Conservation (phyloP, 129 eudicot species). For the Centrapalus pauciflorus region DNA sequence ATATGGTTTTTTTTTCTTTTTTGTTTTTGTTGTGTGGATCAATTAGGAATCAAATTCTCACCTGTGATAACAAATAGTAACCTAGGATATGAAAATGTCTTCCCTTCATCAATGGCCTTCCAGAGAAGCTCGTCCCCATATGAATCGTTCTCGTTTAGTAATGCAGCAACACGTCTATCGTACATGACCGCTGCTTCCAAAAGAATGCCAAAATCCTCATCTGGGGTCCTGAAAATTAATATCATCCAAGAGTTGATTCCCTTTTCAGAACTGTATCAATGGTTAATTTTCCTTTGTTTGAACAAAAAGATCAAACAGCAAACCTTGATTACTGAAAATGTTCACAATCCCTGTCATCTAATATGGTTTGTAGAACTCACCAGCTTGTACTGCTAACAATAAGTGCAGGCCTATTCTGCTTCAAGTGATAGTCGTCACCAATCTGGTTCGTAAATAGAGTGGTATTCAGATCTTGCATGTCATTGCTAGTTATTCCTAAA, state of each 20-base stretch:
- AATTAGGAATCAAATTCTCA: slow-evolving; percentile 19
- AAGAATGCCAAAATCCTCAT: slow-evolving; percentile 92
- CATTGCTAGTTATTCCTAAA: slow-evolving; percentile 31
- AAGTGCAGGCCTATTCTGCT: slow-evolving; percentile 78
- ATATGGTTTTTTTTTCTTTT: neutral
- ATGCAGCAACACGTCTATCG: slow-evolving; percentile 90
- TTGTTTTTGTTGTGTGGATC: neutral
- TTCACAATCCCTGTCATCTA: neutral
- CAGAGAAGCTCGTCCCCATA: slow-evolving; percentile 52
- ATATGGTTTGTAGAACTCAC: slow-evolving; percentile 42
- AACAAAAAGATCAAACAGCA: neutral
- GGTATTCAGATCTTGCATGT: slow-evolving; percentile 33
- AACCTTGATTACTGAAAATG: neutral
- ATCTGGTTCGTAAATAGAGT: slow-evolving; percentile 62
- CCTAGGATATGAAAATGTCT: slow-evolving; percentile 62
- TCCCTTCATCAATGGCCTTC: slow-evolving; percentile 59
- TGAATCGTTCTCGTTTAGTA: slow-evolving; percentile 71
- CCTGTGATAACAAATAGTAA: slow-evolving; percentile 87
- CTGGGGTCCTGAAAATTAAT: slow-evolving; percentile 74
- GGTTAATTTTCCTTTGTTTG: neutral
- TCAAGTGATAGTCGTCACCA: slow-evolving; percentile 43
- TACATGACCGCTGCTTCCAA: slow-evolving; percentile 96
- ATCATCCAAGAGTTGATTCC: neutral
- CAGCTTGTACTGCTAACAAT: slow-evolving; percentile 98
- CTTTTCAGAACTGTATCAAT: neutral